Conservation (phyloP, 345 rosid species). For the Laguncularia racemosa region DNA sequence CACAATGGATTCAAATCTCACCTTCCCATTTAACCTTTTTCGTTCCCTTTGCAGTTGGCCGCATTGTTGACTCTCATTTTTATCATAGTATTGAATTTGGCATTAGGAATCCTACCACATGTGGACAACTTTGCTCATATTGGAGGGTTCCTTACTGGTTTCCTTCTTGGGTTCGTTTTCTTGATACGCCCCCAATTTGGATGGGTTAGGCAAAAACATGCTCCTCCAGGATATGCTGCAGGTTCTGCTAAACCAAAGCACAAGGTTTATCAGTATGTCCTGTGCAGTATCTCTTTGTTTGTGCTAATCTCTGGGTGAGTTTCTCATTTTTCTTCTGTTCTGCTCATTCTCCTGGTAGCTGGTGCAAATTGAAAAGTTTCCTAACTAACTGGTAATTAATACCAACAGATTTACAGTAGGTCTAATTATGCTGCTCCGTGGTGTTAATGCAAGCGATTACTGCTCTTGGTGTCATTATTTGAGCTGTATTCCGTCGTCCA, state of each 20-base stretch:
- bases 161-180: constrained; percentile 88
- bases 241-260: constrained; percentile 49
- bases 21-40: too few species aligned
- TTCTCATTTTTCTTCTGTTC: neutral
- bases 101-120: constrained; percentile 80
- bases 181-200: constrained; percentile 88
- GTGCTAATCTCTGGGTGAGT: constrained; percentile 59
- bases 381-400: constrained; percentile 1
- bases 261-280: constrained; percentile 68
- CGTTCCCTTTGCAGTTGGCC: constrained; percentile 48
- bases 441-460: constrained; percentile 51
- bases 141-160: constrained; percentile 88
- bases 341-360: neutral
- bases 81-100: constrained; percentile 64
- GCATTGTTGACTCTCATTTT: constrained; percentile 79
- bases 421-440: constrained; percentile 54
- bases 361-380: neutral
- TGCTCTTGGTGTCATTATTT: constrained; percentile 91
- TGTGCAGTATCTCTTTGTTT: constrained; percentile 43
- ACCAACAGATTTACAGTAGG: constrained; percentile 43
- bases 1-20: too few species aligned
- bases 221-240: constrained; percentile 36
- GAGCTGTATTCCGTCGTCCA: constrained; percentile 75
- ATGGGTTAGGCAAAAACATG: constrained; percentile 48
- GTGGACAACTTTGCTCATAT: constrained; percentile 98